Evolutionary conservation across 106 monocot species (phyloP), one percentile per base, ranked within the genome.

Genomic region (Ottelia alismoides): DNA sequence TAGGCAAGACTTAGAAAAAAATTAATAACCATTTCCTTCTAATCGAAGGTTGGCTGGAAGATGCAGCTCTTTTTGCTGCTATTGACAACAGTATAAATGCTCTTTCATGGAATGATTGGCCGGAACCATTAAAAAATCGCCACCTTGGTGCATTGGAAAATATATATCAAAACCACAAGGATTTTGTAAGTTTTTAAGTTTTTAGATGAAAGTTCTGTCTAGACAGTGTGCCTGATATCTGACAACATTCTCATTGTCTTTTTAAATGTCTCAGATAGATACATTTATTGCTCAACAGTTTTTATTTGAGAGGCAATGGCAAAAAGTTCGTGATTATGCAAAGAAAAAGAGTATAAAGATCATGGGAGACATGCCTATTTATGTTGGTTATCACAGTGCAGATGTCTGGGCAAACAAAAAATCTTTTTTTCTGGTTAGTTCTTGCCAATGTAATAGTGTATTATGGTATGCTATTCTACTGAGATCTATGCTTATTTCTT

Each of bases 41-140:
- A n/a, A n/a, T n/a, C n/a, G n/a, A n/a, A 98, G 98, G 72, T 49
- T 98, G 98, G 98, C 85, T 98, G 47, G 85, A 98, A 75, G 98
- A 98, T 83, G 98, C 98, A 64, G 90, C 98, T 58, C 79, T 98
- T 59, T 98, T 98, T 83, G 82, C 98, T 56, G 90, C 98, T 45
- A 98, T 98, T 73, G 90, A 98, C 51, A 66, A 64, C 55, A 72
- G 26, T 31, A 26, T 73, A 52, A 61, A 82, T 58, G 43, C 65
- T 54, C 75, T 90, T 65, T 29, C 82, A 28, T 98, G 90, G 98
- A 72, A 67, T 70, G 84, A 85, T 40, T 98, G 98, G 98, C 98
- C 90, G 45, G 98, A 90, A 53, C 79, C 79, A 60, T 66, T 90
- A 20, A 98, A 86, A 73, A 73, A 80, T 46, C 74, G 98, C 27